Base-by-base conservation (phyloP, 108 stramenopile species). In the Cyclostephanos tholiformis region DNA sequence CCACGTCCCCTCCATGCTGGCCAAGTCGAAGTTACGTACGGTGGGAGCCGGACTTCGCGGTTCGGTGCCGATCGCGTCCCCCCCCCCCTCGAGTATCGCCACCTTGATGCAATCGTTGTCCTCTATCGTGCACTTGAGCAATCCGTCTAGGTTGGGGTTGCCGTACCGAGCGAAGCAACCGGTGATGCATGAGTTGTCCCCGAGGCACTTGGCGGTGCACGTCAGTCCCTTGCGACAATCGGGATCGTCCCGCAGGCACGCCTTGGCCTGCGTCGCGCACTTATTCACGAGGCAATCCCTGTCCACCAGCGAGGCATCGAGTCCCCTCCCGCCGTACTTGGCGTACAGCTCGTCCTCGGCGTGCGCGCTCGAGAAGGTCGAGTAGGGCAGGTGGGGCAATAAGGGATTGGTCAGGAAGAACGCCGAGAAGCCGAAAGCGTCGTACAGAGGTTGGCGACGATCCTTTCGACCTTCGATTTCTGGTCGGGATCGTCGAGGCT, bases 91-190 rank as follows among this genome's bases (percentile, higher is more conserved):
- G 49, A 97, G 79, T 26, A 96, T 96, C 26, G 98, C 97, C 22
- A 98, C 92, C 85, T 98, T 96, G 79, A 98, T 97, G 78, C 98
- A 98, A 63, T 96, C 94, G 72, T 98, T 75, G 51, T 97, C 95
- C 76, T 98, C 97, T 71, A 98, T 93, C 26, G 98, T 94, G 68
- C 98, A 98, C 59, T 95, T 93, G 32, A 98, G 82, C 36, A 97
- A 72, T n/a, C 94, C 84, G 71, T 98, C 96, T 29, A 98, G 83
- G 60, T 95, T 91, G 19, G 77, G 62, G 68, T 89, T 87, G n/a
- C 98, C 98, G 81, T 96, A 98, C 49, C 95, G 82, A 16, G 98
- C 97, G 77, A 98, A 96, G 82, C 98, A 98, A 6, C 96, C 96
- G 13, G 98, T 98, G 46, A 96, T 95, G 69, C 98, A 98, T 48